A percentile compares a stretch with the other conserved stretches of the same genome.
phyloP scores from a whole-genome alignment of 176 grass and related monocot genomes.

The Aegilops bicornis region DNA sequence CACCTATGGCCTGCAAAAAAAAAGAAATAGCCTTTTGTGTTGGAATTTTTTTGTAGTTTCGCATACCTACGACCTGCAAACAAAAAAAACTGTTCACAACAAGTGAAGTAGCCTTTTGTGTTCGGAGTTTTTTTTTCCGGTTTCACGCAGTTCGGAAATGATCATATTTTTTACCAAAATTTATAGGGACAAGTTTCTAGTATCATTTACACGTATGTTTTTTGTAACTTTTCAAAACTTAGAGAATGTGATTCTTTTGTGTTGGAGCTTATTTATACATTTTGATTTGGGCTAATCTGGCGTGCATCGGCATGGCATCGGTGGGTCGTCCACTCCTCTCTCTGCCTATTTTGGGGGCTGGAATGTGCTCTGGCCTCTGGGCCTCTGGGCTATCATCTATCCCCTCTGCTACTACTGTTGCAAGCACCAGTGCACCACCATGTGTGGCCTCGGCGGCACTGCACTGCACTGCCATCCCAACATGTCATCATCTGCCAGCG shows the following conservation, averaged over 20 bases:
- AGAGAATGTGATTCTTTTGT: too few species aligned
- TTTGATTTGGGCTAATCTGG: background rate
- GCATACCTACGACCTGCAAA: background rate
- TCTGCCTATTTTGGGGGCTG: background rate
- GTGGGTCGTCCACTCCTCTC: constrained; percentile 11
- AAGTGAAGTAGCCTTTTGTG: background rate
- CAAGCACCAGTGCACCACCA: constrained; percentile 9
- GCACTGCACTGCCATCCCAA: constrained; percentile 25
- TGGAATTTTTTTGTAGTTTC: background rate
- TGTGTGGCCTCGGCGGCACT: constrained; percentile 15
- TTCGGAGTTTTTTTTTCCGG: background rate
- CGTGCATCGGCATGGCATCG: background rate
- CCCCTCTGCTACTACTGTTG: background rate
- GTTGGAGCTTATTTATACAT: background rate
- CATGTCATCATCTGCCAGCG: background rate
- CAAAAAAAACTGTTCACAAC: background rate
- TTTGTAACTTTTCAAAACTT: too few species aligned
- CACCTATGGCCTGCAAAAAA: background rate
- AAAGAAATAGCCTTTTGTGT: background rate
- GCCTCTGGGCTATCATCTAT: constrained; percentile 19
- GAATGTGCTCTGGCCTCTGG: constrained; percentile 10
- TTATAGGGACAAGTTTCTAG: background rate
- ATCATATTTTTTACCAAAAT: background rate
- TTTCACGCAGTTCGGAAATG: background rate
- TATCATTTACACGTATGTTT: too few species aligned